phyloP scores from a whole-genome alignment of 768 basidiomycete genomes.

The Agaricus subrufescens region DNA sequence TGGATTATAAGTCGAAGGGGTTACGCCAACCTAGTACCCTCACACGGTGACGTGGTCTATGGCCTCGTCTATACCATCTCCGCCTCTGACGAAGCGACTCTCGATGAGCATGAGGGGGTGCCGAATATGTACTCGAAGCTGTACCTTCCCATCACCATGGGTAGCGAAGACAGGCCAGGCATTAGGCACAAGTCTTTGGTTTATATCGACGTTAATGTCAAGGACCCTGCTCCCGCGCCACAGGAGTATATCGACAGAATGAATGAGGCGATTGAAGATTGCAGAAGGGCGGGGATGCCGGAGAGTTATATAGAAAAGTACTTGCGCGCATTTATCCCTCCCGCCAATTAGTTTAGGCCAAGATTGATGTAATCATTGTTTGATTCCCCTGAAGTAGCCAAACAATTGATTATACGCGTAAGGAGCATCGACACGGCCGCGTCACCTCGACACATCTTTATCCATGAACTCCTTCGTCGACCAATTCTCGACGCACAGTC shows the following conservation, averaged over 20 bases:
- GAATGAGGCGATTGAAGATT: constrained; percentile 41
- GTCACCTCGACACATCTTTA: constrained; percentile 28
- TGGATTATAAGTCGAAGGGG: constrained; percentile 42
- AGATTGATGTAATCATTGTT: constrained; percentile 7
- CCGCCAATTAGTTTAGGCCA: background rate
- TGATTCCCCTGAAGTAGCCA: constrained; percentile 16
- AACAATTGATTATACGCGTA: constrained; percentile 30
- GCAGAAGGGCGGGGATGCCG: constrained; percentile 31
- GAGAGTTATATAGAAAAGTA: constrained; percentile 38
- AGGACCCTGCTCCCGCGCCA: constrained; percentile 25
- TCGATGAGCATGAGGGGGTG: constrained; percentile 38
- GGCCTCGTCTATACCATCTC: constrained; percentile 38
- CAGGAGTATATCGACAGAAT: constrained; percentile 41
- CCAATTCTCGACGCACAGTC: constrained; percentile 57
- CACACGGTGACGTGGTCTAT: constrained; percentile 35
- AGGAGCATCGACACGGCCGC: constrained; percentile 34
- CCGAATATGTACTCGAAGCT: constrained; percentile 33
- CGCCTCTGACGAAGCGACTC: constrained; percentile 29
- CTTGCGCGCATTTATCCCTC: constrained; percentile 37
- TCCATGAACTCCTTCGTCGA: constrained; percentile 70
- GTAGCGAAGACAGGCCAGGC: background rate
- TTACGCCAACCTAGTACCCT: constrained; percentile 42
- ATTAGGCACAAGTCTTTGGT: constrained; percentile 24
- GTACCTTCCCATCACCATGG: constrained; percentile 20
- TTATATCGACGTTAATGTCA: constrained; percentile 34